Base-by-base conservation (phyloP, 495 filamentous ascomycete species). In the Penicillium macrosclerotiorum region DNA sequence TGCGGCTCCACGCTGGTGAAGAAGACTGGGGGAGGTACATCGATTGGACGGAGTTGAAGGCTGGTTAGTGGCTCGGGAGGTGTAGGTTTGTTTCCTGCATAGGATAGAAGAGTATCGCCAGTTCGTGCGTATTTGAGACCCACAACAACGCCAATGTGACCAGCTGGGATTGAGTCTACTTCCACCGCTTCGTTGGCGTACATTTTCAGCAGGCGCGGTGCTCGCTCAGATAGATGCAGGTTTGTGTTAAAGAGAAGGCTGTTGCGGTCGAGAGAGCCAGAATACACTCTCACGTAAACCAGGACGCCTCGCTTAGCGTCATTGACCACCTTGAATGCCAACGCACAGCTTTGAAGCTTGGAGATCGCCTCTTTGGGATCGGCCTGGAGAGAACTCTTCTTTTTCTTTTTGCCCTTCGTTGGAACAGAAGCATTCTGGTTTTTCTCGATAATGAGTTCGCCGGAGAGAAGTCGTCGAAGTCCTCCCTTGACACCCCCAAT, bases 311-410 rank as follows among this genome's bases (percentile, higher is more conserved):
- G 83, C 36, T 83, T 81, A 9, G 86, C 68, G 54, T 97, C 92
- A 51, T 93, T 84, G 51, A 95, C 89, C 8, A 97, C 94, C 64
- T 99, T 99, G 77, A 99, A 99, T 11, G 95, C 94, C 24, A 96
- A 73, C 3, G 87, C 90, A 49, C 92, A 87, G 31, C 83, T 81
- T 42, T 84, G 78, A 12, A 95, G 65, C 25, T 83, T 82, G n/a
- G 75, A 51, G 9, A 84, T 80, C 17, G 92, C 63, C 17, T 80
- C 77, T 12, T 75, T 65, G 8, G 80, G 54, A 18, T 77, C 61
- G 8, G 54, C 56, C 14, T 57, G 52, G 23, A 60, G 16, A 8
- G 59, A 49, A 17, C 51, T 41, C 41, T 62, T 69, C 37, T 53
- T 70, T 52, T 68, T 69, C 26, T 73, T 52, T 43, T 82, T 80